A percentile compares a stretch with the other conserved stretches of the same genome.
phyloP scores from a whole-genome alignment of 2,329 filamentous ascomycete genomes.

The Colletotrichum tamarilloi region DNA sequence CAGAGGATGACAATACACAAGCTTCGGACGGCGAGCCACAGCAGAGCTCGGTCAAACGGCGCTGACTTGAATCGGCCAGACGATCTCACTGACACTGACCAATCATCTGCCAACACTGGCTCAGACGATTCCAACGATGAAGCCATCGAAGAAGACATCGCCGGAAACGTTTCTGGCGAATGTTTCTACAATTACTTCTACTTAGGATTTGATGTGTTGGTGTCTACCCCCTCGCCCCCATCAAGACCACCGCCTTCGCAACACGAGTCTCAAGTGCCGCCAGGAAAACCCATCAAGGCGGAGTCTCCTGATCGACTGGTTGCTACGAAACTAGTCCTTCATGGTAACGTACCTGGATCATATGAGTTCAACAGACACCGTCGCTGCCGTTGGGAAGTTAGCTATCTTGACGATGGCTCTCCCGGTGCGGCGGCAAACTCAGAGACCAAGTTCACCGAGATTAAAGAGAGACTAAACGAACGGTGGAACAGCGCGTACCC shows the following conservation, averaged over 20 bases:
- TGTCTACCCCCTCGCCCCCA: constrained; percentile 79
- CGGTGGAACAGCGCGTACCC: constrained; percentile 77
- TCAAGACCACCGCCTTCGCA: constrained; percentile 70
- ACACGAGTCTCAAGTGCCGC: constrained; percentile 32
- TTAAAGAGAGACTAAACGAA: constrained; percentile 75
- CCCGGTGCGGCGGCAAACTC: constrained; percentile 68
- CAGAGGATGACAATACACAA: constrained; percentile 89
- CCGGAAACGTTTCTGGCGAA: constrained; percentile 71
- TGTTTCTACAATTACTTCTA: constrained; percentile 99
- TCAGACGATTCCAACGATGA: constrained; percentile 75
- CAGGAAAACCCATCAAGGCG: constrained; percentile 51
- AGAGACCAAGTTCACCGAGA: constrained; percentile 80
- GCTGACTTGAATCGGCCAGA: constrained; percentile 60
- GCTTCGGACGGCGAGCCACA: constrained; percentile 64
- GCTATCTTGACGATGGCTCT: constrained; percentile 62
- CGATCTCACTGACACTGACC: constrained; percentile 77
- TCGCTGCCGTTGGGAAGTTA: constrained; percentile 86
- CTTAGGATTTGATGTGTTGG: constrained; percentile 90
- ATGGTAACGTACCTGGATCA: constrained; percentile 94
- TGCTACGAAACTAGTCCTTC: constrained; percentile 91
- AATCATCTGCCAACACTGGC: constrained; percentile 77
- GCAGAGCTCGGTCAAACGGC: constrained; percentile 57
- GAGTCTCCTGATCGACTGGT: constrained; percentile 74
- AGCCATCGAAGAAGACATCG: constrained; percentile 66
- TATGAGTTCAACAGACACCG: constrained; percentile 97